A percentile compares a stretch with the other conserved stretches of the same genome.
These are phyloP conservation scores for Xanthoconium purpureum DNA, from an alignment of 768 basidiomycete species.

Conservation along the genomic window DNA sequence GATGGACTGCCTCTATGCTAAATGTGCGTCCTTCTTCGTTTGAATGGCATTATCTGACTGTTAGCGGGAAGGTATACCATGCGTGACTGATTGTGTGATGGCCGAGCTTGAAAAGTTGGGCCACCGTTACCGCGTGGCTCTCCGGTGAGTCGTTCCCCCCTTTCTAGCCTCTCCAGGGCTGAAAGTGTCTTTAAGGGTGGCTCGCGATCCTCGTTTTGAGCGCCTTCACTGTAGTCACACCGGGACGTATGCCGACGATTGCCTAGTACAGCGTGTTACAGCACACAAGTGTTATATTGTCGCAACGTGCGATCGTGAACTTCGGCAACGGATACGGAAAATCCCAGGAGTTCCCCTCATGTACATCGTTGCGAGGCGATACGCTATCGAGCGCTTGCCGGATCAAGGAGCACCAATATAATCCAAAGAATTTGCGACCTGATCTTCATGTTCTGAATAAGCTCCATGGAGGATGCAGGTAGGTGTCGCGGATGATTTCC, in stretches of 20 bases:
- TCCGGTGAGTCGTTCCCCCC: slow-evolving; percentile 58
- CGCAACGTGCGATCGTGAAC: slow-evolving; percentile 95
- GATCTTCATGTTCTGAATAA: not conserved
- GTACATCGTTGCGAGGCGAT: slow-evolving; percentile 92
- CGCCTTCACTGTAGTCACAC: slow-evolving; percentile 87
- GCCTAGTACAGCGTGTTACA: slow-evolving; percentile 92
- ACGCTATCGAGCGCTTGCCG: slow-evolving; percentile 92
- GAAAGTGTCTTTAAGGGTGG: slow-evolving; percentile 60
- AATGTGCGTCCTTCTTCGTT: slow-evolving; percentile 57
- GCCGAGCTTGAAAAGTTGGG: slow-evolving; percentile 98
- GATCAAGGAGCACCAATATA: slow-evolving; percentile 85
- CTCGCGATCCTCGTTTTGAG: slow-evolving; percentile 96
- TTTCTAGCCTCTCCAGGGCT: not conserved
- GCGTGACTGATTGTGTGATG: slow-evolving; percentile 99
- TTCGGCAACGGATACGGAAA: slow-evolving; percentile 88
- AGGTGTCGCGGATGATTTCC: not conserved
- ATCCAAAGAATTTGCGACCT: not conserved
- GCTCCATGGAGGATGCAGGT: not conserved
- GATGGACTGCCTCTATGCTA: slow-evolving; percentile 99
- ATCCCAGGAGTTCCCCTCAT: slow-evolving; percentile 92
- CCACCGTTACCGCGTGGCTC: slow-evolving; percentile 89
- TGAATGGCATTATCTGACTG: slow-evolving; percentile 1
- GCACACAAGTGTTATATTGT: slow-evolving; percentile 96
- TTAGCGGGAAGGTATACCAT: slow-evolving; percentile 76
- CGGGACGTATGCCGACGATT: slow-evolving; percentile 99